Conservation (phyloP, 2,329 filamentous ascomycete genomes). For the Alternaria dauci region DNA sequence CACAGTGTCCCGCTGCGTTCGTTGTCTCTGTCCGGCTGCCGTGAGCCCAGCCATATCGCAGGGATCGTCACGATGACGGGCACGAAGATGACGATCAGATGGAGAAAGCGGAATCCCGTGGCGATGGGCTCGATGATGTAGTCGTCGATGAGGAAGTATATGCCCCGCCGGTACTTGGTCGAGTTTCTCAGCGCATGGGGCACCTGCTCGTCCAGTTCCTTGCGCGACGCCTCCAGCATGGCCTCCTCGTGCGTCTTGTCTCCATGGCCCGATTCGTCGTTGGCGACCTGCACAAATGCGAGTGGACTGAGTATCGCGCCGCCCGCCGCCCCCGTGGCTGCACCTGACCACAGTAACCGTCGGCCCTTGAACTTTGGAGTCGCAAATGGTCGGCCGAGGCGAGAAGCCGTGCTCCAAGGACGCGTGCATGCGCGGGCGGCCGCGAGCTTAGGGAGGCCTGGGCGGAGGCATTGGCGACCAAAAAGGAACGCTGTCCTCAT, state of each 20-base stretch:
- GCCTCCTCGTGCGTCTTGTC: slow-evolving; percentile 78
- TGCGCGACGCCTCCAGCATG: slow-evolving; percentile 83
- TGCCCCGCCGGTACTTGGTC: slow-evolving; percentile 63
- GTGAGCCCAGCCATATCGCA: slow-evolving; percentile 77
- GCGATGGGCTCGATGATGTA: slow-evolving; percentile 84
- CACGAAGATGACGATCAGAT: slow-evolving; percentile 87
- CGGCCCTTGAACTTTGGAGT: slow-evolving; percentile 46
- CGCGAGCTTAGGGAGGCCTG: slow-evolving; percentile 40
- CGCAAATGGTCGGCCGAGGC: slow-evolving; percentile 45
- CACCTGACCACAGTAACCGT: slow-evolving; percentile 46
- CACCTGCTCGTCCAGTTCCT: slow-evolving; percentile 77
- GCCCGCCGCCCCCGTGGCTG: slow-evolving; percentile 32
- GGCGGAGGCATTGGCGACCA: slow-evolving; percentile 60
- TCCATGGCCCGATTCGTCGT: slow-evolving; percentile 56
- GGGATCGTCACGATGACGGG: slow-evolving; percentile 86
- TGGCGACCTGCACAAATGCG: slow-evolving; percentile 66
- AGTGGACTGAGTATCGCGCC: slow-evolving; percentile 59
- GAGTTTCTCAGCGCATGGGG: slow-evolving; percentile 69
- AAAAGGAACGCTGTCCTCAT: slow-evolving; percentile 62
- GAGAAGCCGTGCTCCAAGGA: slow-evolving; percentile 35
- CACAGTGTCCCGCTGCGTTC: slow-evolving; percentile 84
- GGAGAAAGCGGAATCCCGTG: slow-evolving; percentile 86
- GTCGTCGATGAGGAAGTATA: slow-evolving; percentile 73
- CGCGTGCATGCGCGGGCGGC: slow-evolving; percentile 31
- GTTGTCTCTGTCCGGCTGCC: slow-evolving; percentile 70